Percentiles rank a stretch among this genome's conserved stretches.
These are phyloP conservation scores for Macaranga tanarius DNA, from an alignment of 441 rosid genomes.

Conservation along the genomic window DNA sequence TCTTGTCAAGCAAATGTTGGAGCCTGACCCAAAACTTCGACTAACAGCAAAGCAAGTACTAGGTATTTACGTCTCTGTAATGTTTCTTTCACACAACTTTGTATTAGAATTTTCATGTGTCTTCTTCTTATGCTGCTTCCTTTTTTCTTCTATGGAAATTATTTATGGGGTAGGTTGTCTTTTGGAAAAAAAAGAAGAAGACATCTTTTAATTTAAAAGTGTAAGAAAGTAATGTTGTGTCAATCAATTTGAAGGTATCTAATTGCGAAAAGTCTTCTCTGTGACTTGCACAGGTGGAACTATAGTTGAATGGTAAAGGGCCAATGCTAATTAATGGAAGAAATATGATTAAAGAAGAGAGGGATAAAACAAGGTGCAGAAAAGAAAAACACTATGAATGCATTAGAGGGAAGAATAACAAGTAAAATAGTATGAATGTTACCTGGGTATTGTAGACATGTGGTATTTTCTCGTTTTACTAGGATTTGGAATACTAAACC, in stretches of 20 bases:
- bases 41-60: slow-evolving; percentile 93
- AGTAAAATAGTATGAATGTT: neutral
- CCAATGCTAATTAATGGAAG: neutral
- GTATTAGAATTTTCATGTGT: neutral
- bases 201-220: neutral
- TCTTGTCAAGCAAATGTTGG: slow-evolving; percentile 92
- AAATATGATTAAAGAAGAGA: neutral
- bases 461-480: neutral
- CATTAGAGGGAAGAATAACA: neutral
- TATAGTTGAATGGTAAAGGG: neutral
- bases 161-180: neutral
- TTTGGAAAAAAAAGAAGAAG: neutral
- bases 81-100: slow-evolving; percentile 10
- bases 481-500: neutral
- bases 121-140: neutral
- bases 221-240: neutral
- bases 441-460: too few relatives aligned
- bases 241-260: neutral
- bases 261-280: neutral
- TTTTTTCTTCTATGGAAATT: neutral
- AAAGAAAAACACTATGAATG: neutral
- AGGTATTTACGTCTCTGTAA: slow-evolving; percentile 48
- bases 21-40: slow-evolving; percentile 93
- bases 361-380: neutral
- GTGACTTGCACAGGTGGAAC: neutral